These are phyloP conservation scores for Inga leiocalycina DNA, from an alignment of 306 rosid species.

Conservation along the genomic window DNA sequence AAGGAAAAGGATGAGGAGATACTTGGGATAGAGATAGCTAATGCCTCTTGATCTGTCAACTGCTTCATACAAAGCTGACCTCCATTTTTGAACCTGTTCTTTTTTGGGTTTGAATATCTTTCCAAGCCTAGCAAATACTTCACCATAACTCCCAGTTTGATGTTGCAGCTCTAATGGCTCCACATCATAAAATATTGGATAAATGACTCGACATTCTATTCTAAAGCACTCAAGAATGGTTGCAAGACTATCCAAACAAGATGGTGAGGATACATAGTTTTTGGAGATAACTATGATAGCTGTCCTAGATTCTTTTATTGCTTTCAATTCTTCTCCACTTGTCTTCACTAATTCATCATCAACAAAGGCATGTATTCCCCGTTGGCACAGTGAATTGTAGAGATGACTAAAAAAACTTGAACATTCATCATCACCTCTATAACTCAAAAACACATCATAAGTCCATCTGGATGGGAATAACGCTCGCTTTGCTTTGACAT, in stretches of 20 bases:
- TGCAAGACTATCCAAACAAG: neutral
- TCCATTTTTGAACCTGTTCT: neutral
- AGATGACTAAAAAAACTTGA: neutral
- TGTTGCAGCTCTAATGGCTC: neutral
- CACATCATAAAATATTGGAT: neutral
- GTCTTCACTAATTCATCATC: neutral
- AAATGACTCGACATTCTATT: neutral
- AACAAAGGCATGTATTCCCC: neutral
- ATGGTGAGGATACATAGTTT: neutral
- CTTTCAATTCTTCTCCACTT: neutral
- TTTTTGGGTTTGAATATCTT: neutral
- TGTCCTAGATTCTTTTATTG: neutral
- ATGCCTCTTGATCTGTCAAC: too few species aligned
- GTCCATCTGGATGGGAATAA: neutral
- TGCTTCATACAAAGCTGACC: neutral
- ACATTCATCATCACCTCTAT: neutral
- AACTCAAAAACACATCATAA: neutral
- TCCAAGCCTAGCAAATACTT: neutral
- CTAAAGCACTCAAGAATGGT: neutral
- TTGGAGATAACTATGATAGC: neutral
- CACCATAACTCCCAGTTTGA: neutral
- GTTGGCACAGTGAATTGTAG: neutral
- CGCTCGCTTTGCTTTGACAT: neutral
- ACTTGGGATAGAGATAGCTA: too few species aligned
- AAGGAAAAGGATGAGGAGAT: too few species aligned